Percentiles rank a stretch among this genome's conserved stretches.
Conservation (phyloP, 1,284 basidiomycete genomes). For the Cryptococcus deneoformans region DNA sequence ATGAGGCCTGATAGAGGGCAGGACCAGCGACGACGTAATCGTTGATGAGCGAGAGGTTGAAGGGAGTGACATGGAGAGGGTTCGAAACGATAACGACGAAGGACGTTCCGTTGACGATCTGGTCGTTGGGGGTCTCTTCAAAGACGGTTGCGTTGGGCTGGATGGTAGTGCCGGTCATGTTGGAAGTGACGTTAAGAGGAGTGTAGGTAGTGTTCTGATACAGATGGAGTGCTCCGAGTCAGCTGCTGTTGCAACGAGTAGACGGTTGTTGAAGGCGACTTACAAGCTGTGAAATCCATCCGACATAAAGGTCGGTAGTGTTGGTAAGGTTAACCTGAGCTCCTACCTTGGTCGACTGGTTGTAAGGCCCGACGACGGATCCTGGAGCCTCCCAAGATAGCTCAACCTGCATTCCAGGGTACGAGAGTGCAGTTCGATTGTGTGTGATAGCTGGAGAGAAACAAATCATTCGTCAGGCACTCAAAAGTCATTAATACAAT, state of each 20-base stretch:
- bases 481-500: too few species aligned
- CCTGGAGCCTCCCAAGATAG: slow-evolving; percentile 62
- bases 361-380: slow-evolving; percentile 58
- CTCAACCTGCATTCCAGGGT: slow-evolving; percentile 54
- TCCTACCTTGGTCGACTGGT: slow-evolving; percentile 47
- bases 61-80: slow-evolving; percentile 59
- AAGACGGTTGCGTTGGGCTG: slow-evolving; percentile 57
- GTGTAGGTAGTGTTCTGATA: slow-evolving; percentile 56
- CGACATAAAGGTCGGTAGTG: neutral
- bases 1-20: too few species aligned
- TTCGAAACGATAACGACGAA: slow-evolving; percentile 60
- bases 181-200: slow-evolving; percentile 51
- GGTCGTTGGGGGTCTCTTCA: slow-evolving; percentile 18
- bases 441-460: slow-evolving; percentile 49
- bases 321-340: slow-evolving; percentile 20
- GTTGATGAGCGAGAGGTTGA: slow-evolving; percentile 58
- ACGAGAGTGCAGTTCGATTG: slow-evolving; percentile 55
- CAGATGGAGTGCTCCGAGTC: neutral
- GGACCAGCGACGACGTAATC: slow-evolving; percentile 55
- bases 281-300: neutral
- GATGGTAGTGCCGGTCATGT: slow-evolving; percentile 52
- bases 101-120: slow-evolving; percentile 54
- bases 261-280: neutral
- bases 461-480: too few species aligned
- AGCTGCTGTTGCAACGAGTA: slow-evolving; percentile 14